Conservation (phyloP, 495 filamentous ascomycete genomes). For the Lasiosphaeris hirsuta region DNA sequence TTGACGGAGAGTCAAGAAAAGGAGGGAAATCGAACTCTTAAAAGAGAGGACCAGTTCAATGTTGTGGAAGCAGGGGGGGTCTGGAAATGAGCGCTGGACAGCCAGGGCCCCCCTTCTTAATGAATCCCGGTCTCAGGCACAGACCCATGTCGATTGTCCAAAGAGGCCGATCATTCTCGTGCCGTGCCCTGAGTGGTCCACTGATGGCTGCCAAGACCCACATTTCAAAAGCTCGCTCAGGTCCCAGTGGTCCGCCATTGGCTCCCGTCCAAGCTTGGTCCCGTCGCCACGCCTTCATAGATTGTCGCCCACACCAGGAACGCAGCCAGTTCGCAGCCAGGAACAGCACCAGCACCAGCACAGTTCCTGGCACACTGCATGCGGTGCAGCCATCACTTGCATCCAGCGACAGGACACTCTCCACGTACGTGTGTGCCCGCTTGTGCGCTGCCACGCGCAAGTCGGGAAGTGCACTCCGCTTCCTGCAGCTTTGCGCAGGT, state of each 20-base stretch:
- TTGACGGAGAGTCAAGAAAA: conserved; percentile 11
- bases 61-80: conserved; percentile 7
- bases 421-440: too few relatives aligned
- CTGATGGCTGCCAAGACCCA: conserved; percentile 3
- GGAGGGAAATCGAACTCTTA: background rate
- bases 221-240: conserved; percentile 23
- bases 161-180: conserved; percentile 17
- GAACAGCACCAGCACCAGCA: too few relatives aligned
- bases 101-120: conserved; percentile 12
- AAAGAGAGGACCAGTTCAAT: conserved; percentile 9
- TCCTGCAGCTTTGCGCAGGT: too few relatives aligned
- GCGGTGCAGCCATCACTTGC: too few relatives aligned
- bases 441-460: too few relatives aligned
- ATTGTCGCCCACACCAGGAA: background rate
- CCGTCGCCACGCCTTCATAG: background rate
- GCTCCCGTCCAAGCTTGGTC: conserved; percentile 7
- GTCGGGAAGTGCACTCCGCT: too few relatives aligned
- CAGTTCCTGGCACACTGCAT: too few relatives aligned
- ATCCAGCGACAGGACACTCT: too few relatives aligned
- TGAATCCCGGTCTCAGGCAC: conserved; percentile 17
- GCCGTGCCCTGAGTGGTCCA: conserved; percentile 17
- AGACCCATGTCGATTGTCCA: conserved; percentile 2
- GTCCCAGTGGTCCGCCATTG: conserved; percentile 24
- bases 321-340: background rate
- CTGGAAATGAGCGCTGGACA: conserved; percentile 8